phyloP scores from a whole-genome alignment of 2,329 filamentous ascomycete genomes.

The Ophiostoma sp. region DNA sequence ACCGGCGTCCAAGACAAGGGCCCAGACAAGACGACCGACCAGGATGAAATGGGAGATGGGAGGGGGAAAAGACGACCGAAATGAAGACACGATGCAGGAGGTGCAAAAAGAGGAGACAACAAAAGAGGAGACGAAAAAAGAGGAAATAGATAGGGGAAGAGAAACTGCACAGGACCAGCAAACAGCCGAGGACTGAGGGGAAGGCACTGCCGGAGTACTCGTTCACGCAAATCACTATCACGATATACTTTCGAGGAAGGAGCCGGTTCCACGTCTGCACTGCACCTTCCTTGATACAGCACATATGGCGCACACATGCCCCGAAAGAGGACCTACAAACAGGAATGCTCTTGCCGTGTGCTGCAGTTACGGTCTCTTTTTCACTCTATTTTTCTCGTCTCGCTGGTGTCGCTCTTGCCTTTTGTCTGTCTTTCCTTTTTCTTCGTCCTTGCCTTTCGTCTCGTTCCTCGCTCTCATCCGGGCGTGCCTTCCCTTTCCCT shows the following conservation, averaged over 20 bases:
- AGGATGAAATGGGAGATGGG: background rate
- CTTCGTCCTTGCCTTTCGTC: too few relatives aligned
- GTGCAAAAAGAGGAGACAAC: slow-evolving; percentile 3
- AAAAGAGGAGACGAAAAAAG: background rate
- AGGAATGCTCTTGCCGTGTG: background rate
- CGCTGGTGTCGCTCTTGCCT: background rate
- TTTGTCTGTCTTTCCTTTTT: background rate
- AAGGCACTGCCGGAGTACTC: background rate
- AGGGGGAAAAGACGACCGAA: slow-evolving; percentile 3
- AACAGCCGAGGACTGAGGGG: slow-evolving; percentile 7
- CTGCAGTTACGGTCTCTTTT: background rate
- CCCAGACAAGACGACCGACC: background rate
- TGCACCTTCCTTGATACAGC: slow-evolving; percentile 11
- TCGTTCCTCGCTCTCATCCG: background rate
- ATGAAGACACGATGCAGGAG: slow-evolving; percentile 23
- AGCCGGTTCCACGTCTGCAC: background rate
- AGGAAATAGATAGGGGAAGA: background rate
- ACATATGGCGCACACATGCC: background rate
- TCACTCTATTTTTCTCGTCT: background rate
- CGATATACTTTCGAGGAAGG: background rate
- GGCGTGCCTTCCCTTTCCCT: background rate
- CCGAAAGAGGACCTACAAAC: background rate
- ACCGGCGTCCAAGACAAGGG: background rate
- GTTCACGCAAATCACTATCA: background rate
- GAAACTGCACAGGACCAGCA: background rate